Evolutionary conservation across 768 basidiomycete species (phyloP).

Genomic region (Pleurotus tuoliensis): DNA sequence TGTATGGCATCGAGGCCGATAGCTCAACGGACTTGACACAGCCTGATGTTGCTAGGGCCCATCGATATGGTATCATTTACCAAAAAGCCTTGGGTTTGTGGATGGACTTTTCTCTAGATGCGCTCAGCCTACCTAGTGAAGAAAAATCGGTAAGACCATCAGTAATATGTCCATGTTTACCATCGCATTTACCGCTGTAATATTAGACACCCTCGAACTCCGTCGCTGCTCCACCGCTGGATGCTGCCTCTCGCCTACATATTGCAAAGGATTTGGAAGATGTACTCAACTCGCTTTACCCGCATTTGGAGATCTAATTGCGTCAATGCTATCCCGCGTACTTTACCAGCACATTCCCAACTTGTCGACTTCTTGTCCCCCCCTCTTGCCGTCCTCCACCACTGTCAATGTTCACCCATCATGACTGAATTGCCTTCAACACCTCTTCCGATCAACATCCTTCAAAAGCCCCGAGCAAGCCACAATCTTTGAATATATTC

Average conservation of each 20-base stretch:
- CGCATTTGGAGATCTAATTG: not conserved
- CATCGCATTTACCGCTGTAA: too few relatives aligned
- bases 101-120: too few relatives aligned
- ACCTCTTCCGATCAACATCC: not conserved
- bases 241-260: too few relatives aligned
- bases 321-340: too few relatives aligned
- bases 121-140: too few relatives aligned
- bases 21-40: not conserved
- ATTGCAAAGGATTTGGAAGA: not conserved
- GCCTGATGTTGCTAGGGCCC: not conserved
- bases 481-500: not conserved
- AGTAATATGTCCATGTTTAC: too few relatives aligned
- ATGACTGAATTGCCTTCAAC: not conserved
- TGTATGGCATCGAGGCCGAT: slow-evolving; percentile 1
- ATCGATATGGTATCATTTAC: not conserved
- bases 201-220: too few relatives aligned
- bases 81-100: not conserved
- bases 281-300: not conserved
- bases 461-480: not conserved
- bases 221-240: too few relatives aligned
- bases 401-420: not conserved
- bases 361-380: too few relatives aligned
- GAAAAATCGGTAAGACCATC: too few relatives aligned
- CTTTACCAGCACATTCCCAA: too few relatives aligned
- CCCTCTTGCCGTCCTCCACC: too few relatives aligned